A percentile compares a stretch with the other conserved stretches of the same genome.
These are phyloP conservation scores for Mixia osmundae DNA, from an alignment of 1,284 basidiomycete genomes.

Conservation along the genomic window DNA sequence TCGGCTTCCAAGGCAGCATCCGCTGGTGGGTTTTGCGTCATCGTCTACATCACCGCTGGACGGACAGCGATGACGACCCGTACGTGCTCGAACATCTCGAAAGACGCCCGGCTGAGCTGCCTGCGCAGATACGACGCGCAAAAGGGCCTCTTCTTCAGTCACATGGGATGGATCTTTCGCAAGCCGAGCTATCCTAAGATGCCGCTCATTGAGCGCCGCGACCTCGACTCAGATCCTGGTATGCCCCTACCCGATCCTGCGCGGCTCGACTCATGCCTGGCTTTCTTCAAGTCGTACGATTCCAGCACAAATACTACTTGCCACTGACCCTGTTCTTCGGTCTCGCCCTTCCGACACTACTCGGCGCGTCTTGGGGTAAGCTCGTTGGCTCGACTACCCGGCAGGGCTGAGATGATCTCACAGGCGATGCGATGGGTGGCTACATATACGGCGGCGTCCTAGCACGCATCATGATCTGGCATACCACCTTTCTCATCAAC, in stretches of 20 bases:
- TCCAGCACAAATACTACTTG: slow-evolving; percentile 69
- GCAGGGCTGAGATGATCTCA: too few relatives aligned
- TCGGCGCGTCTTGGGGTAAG: slow-evolving; percentile 62
- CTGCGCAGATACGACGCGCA: slow-evolving; percentile 37
- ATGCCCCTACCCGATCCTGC: too few relatives aligned
- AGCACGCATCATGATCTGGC: slow-evolving; percentile 64
- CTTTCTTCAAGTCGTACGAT: slow-evolving; percentile 37
- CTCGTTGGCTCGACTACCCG: too few relatives aligned
- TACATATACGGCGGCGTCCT: slow-evolving; percentile 65
- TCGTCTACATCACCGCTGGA: slow-evolving; percentile 48
- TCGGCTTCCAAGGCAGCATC: slow-evolving; percentile 71
- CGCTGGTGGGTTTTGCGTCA: slow-evolving; percentile 89
- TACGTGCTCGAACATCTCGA: slow-evolving; percentile 2
- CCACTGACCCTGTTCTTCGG: slow-evolving; percentile 45
- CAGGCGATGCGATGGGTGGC: slow-evolving; percentile 56
- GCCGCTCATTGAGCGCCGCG: slow-evolving; percentile 89
- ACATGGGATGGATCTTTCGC: slow-evolving; percentile 65
- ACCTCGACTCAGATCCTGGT: slow-evolving; percentile 55
- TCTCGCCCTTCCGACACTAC: slow-evolving; percentile 44
- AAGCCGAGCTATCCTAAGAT: slow-evolving; percentile 45
- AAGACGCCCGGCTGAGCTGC: neutral
- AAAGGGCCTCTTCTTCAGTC: slow-evolving; percentile 43
- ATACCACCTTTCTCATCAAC: slow-evolving; percentile 87
- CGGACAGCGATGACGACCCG: slow-evolving; percentile 40
- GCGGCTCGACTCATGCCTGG: too few relatives aligned